Percentiles rank a stretch among this genome's conserved stretches.
Evolutionary conservation across 2,329 filamentous ascomycete species (phyloP).

Genomic region (Metarhizium anisopliae): DNA sequence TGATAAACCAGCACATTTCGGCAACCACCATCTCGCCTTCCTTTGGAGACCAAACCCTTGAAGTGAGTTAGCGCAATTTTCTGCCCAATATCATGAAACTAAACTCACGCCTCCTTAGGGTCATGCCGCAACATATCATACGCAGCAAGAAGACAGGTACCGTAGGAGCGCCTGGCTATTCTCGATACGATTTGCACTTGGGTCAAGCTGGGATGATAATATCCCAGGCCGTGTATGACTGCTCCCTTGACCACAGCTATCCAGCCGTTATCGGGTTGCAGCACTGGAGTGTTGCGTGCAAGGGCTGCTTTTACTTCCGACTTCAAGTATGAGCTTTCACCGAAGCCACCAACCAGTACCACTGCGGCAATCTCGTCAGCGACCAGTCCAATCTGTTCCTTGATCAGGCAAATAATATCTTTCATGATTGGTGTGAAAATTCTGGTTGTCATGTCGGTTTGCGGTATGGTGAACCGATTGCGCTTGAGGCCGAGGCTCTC

Average conservation of each 20-base stretch:
- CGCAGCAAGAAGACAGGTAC: conserved; percentile 25
- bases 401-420: conserved; percentile 32
- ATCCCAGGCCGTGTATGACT: conserved; percentile 30
- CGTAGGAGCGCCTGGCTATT: conserved; percentile 27
- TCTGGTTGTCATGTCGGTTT: conserved; percentile 57
- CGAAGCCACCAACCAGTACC: conserved; percentile 40
- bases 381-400: conserved; percentile 29
- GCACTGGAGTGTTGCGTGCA: conserved; percentile 26
- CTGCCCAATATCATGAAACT: too few species aligned
- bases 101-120: conserved; percentile 26
- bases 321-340: conserved; percentile 35
- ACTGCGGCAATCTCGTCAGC: conserved; percentile 27
- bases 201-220: conserved; percentile 18
- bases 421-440: conserved; percentile 32
- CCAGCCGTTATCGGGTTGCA: conserved; percentile 42
- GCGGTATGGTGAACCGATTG: conserved; percentile 22
- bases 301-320: conserved; percentile 28
- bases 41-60: conserved; percentile 28
- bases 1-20: conserved; percentile 32
- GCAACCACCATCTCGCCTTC: conserved; percentile 25
- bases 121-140: conserved; percentile 28
- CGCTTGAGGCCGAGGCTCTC: conserved; percentile 22
- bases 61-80: conserved; percentile 8
- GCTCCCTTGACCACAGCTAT: conserved; percentile 42
- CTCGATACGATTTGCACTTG: conserved; percentile 24